Base-by-base conservation (phyloP, 805 yeast genomes). In the Pichia exigua region DNA sequence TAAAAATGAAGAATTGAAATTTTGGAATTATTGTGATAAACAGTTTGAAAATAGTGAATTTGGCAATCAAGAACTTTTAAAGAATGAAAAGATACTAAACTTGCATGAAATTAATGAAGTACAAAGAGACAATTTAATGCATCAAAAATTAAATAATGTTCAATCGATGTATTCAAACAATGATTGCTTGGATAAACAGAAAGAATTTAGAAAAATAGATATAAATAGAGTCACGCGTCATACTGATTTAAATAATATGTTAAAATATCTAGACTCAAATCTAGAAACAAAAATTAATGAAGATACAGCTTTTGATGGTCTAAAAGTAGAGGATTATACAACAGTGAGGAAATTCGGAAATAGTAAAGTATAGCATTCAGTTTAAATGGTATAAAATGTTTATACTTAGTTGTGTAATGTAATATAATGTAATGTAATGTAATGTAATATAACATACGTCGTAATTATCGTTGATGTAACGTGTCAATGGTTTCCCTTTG, bases 321-420 rank as follows among this genome's bases (percentile, higher is more conserved):
- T 63, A 26, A 48, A 56, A 32, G 30, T 38, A 11, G 48, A 49
- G 3, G 66, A 63, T 53, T 61, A 56, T 42, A 56, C 57, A 20
- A 49, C 49, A 6, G 49, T 52, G 6, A 51, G 54, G 26, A 45
- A 49, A 11, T 58, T 59, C 22, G 52, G 28, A 9, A 22, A 50
- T 35, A 42, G 42, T 35, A 48, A 32, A 32, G 24, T 26, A 20
- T 38, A 32, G 7, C 18, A 17, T 18, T 12, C 11, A n/a, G 7
- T 2, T n/a, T 12, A 7, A 22, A 12, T 4, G 24, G 13, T 42
- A 27, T 20, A 26, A 8, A 9, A 6, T 15, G 11, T 49, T 26
- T 40, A 18, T 44, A 27, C 26, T 39, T 5, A 4, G 26, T 24
- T 24, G 26, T 24, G 26, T 24, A 24, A 24, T 24, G 26, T 4